These are phyloP conservation scores for Clitocybe nebularis DNA, from an alignment of 1,284 basidiomycete species.

Conservation along the genomic window DNA sequence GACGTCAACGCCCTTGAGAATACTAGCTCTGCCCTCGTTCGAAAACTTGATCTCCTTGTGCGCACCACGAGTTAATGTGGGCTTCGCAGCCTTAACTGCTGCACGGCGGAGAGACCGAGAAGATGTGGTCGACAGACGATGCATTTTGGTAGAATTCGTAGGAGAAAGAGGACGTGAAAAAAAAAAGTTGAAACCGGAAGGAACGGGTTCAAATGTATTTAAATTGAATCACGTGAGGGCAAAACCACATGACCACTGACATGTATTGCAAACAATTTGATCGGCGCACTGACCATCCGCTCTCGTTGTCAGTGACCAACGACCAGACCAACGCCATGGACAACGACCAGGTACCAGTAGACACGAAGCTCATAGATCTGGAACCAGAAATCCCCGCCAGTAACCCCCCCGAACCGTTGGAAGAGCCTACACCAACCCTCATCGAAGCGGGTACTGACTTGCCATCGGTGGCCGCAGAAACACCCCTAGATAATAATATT, in stretches of 20 bases:
- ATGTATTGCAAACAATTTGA: conserved; percentile 4
- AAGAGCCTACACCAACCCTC: not conserved
- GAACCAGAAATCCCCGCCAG: not conserved
- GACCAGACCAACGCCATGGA: conserved; percentile 14
- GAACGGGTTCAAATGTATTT: not conserved
- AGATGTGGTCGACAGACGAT: conserved; percentile 43
- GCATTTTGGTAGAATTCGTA: conserved; percentile 29
- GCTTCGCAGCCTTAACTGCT: conserved; percentile 35
- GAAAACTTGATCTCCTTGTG: conserved; percentile 98
- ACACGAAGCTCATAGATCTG: conserved; percentile 7
- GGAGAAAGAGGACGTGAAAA: conserved; percentile 5
- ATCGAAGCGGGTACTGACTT: not conserved
- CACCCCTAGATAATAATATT: not conserved
- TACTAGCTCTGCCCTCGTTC: conserved; percentile 91
- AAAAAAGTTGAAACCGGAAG: not conserved
- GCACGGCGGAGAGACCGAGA: conserved; percentile 43
- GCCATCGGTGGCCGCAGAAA: not conserved
- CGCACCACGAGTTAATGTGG: conserved; percentile 58
- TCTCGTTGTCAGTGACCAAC: not conserved
- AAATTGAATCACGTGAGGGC: conserved; percentile 6
- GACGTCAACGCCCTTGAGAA: conserved; percentile 94
- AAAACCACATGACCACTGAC: no score
- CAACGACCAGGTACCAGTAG: conserved; percentile 15
- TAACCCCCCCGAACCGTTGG: not conserved
- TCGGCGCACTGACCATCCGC: conserved; percentile 7